These are phyloP conservation scores for Coprinopsis cinerea DNA, from an alignment of 768 basidiomycete genomes.

Conservation along the genomic window DNA sequence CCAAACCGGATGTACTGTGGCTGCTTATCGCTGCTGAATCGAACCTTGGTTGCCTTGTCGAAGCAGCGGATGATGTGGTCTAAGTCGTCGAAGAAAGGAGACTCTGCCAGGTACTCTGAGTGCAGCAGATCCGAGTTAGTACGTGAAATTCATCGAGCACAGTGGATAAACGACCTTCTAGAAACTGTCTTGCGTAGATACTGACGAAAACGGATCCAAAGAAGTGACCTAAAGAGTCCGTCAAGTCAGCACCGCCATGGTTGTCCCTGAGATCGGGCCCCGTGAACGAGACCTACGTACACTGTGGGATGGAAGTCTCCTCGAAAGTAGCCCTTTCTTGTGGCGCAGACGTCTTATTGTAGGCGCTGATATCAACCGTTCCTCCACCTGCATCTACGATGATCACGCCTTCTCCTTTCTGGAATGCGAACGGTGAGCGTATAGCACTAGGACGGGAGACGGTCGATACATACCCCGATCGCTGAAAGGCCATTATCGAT, in stretches of 20 bases:
- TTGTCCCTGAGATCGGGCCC: too few relatives aligned
- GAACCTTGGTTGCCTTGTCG: conserved; percentile 42
- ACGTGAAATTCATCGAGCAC: background rate
- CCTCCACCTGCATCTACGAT: conserved; percentile 58
- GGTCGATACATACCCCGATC: conserved; percentile 20
- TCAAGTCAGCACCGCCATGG: background rate
- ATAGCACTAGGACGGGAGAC: background rate
- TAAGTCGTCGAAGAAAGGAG: conserved; percentile 36
- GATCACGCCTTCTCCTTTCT: conserved; percentile 41
- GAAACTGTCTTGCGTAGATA: conserved; percentile 32
- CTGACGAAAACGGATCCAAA: conserved; percentile 49
- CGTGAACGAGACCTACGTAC: conserved; percentile 28
- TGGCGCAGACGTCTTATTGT: conserved; percentile 19
- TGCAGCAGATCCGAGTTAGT: too few relatives aligned
- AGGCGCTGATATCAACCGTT: conserved; percentile 52
- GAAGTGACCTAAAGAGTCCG: conserved; percentile 32
- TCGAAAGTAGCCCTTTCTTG: conserved; percentile 41
- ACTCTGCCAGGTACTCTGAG: conserved; percentile 35
- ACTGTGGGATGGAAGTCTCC: conserved; percentile 43
- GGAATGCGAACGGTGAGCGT: background rate
- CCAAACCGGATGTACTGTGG: conserved; percentile 46
- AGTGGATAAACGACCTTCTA: conserved; percentile 26
- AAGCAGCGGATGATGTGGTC: conserved; percentile 36
- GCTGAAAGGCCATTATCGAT: conserved; percentile 29
- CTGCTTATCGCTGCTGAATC: conserved; percentile 34